Base-by-base conservation (phyloP, 2,329 filamentous ascomycete genomes). In the Apiospora malaysiana region DNA sequence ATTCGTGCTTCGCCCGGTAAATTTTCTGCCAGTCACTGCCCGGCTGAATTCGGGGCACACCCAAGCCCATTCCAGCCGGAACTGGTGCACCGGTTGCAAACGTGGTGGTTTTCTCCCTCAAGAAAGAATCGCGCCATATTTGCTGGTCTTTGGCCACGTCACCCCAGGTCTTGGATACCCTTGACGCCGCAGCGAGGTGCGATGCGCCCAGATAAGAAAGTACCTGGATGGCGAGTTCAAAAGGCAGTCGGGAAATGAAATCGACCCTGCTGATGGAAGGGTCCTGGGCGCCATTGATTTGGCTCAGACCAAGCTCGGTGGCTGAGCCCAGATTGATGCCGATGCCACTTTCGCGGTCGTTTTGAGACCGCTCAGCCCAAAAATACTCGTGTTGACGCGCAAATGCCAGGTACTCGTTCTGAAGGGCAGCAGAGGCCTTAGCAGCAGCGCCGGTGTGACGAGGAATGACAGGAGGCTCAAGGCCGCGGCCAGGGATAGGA, bases 21-120 rank as follows among this genome's bases (percentile, higher is more conserved):
- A 98, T 93, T 74, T 90, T 88, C 82, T 93, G 94, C 94, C 94
- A 99, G 79, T 97, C 88, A 75, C 93, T 93, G 47, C 87, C 86
- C 4, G 90, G 90, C 4, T 80, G 80, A 40, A 87, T 78, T 1
- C 81, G 73, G 10, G 90, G 90, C 6, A 92, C 81, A 47, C 90
- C 90, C n/a, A 87, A 81, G 0, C 89, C 89, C 1, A 81, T 79
- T 45, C 89, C 89, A 0, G 89, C 85, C 70, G 80, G 79, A 65
- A 91, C 81, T 2, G 85, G 83, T 0, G 79, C 80, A 70, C 87
- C 85, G 4, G 88, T 90, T 25, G 90, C 90, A 78, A 88, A 91
- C 0, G 89, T 90, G 40, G 79, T 79, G 0, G 89, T 88, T 78
- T 89, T 91, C 76, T 90, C 88, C 21, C 89, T 83, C 43, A 91